Percentiles rank a stretch among this genome's conserved stretches.
Evolutionary conservation across 768 basidiomycete genomes (phyloP).

Genomic region (Pleurotus eryngii): DNA sequence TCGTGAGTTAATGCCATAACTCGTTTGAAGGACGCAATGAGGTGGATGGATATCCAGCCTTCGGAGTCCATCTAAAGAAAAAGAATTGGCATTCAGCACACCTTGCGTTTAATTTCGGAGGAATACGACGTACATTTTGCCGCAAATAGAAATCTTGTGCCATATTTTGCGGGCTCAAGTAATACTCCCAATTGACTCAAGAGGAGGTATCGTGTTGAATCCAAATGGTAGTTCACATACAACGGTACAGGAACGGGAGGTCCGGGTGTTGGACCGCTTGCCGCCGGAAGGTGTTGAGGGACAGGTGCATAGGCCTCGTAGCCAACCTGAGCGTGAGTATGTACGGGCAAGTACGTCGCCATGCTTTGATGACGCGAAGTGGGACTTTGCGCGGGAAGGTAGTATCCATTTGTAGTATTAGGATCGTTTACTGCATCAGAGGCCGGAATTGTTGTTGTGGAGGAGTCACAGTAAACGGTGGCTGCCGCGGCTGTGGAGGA

Average conservation of each 20-base stretch:
- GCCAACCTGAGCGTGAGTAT: constrained; percentile 14
- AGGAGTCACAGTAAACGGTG: constrained; percentile 26
- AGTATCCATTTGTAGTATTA: constrained; percentile 23
- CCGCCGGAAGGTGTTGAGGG: constrained; percentile 18
- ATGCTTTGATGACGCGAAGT: background rate
- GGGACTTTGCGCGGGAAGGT: constrained; percentile 19
- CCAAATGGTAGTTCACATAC: constrained; percentile 54
- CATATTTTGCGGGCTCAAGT: constrained; percentile 87
- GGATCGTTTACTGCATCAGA: constrained; percentile 14
- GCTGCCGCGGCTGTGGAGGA: constrained; percentile 24
- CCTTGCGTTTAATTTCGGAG: background rate
- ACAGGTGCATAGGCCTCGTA: constrained; percentile 22
- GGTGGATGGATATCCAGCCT: constrained; percentile 81
- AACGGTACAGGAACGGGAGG: constrained; percentile 45
- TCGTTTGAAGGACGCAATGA: constrained; percentile 88
- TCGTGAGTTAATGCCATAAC: constrained; percentile 65
- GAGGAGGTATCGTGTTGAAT: constrained; percentile 63
- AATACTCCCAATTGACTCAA: constrained; percentile 91
- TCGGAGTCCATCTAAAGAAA: constrained; percentile 75
- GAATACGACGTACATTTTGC: constrained; percentile 53
- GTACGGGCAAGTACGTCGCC: constrained; percentile 23
- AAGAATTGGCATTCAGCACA: background rate
- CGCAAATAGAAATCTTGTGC: constrained; percentile 84
- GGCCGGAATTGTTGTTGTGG: constrained; percentile 31
- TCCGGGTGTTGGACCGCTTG: background rate